Evolutionary conservation across 371 early-diverging fungal species (phyloP).

Genomic region (Massospora cicadina): DNA sequence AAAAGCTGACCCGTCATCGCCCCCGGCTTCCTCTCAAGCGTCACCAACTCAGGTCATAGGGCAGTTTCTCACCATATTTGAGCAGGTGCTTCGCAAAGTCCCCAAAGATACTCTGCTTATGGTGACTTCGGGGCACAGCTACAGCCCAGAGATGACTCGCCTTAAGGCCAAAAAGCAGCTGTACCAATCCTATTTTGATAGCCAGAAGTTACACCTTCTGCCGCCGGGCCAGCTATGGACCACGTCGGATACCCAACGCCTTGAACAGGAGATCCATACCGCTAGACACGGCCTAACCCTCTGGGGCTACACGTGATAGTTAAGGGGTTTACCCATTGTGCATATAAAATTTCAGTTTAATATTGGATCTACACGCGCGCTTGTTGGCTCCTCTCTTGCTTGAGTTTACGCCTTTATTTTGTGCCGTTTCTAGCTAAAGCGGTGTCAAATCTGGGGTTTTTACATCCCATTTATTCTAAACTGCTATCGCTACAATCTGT

Average conservation of each 20-base stretch:
- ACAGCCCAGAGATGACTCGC: not conserved
- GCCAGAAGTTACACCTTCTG: not conserved
- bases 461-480: too few relatives aligned
- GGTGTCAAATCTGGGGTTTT: too few relatives aligned
- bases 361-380: too few relatives aligned
- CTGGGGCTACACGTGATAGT: not conserved
- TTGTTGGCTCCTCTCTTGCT: too few relatives aligned
- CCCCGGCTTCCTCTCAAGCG: not conserved
- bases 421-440: too few relatives aligned
- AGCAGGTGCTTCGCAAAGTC: not conserved
- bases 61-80: not conserved
- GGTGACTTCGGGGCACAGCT: not conserved
- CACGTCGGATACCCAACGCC: not conserved
- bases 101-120: not conserved
- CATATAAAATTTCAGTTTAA: too few relatives aligned
- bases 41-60: not conserved
- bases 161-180: not conserved
- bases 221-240: conserved; percentile 1
- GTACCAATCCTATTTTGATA: not conserved
- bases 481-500: too few relatives aligned
- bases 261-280: not conserved
- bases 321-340: too few relatives aligned
- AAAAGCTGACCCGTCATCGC: not conserved
- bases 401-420: too few relatives aligned
- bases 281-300: conserved; percentile 2